phyloP scores from a whole-genome alignment of 257 asterid species.

The Eucommia ulmoides region DNA sequence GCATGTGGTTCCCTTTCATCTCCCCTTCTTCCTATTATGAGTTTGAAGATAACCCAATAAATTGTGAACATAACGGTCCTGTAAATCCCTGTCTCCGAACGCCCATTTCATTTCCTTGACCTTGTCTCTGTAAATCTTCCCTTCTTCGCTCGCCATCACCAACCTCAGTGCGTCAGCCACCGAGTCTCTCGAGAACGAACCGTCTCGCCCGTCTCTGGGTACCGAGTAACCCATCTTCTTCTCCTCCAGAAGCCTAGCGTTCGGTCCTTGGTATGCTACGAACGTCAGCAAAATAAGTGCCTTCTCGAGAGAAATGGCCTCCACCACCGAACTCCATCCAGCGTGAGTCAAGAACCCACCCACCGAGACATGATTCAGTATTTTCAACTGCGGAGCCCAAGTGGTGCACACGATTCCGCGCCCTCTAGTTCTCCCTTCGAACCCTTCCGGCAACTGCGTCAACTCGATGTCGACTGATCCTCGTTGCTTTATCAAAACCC shows the following conservation, averaged over 20 bases:
- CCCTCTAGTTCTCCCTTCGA: too few relatives aligned
- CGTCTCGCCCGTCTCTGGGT: too few relatives aligned
- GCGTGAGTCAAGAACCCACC: constrained; percentile 26
- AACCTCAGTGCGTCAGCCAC: too few relatives aligned
- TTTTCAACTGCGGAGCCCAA: too few relatives aligned
- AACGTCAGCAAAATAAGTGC: constrained; percentile 15
- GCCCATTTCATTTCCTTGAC: constrained; percentile 16
- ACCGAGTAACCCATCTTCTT: constrained; percentile 10
- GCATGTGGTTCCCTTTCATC: neutral
- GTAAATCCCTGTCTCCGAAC: constrained; percentile 8
- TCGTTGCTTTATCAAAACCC: constrained; percentile 15
- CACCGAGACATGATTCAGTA: constrained; percentile 20
- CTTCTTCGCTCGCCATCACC: constrained; percentile 20
- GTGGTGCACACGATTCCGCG: too few relatives aligned
- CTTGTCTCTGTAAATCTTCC: constrained; percentile 15
- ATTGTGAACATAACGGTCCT: constrained; percentile 9
- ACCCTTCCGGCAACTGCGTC: constrained; percentile 16
- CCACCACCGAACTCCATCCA: constrained; percentile 30
- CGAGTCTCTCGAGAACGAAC: too few relatives aligned
- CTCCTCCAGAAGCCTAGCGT: too few relatives aligned
- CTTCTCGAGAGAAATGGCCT: constrained; percentile 14
- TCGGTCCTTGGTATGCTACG: constrained; percentile 19
- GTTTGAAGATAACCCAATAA: constrained; percentile 11
- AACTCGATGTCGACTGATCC: constrained; percentile 9
- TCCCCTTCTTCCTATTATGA: neutral